phyloP scores from a whole-genome alignment of 169 alveolate species.

The Eimeria acervulina region DNA sequence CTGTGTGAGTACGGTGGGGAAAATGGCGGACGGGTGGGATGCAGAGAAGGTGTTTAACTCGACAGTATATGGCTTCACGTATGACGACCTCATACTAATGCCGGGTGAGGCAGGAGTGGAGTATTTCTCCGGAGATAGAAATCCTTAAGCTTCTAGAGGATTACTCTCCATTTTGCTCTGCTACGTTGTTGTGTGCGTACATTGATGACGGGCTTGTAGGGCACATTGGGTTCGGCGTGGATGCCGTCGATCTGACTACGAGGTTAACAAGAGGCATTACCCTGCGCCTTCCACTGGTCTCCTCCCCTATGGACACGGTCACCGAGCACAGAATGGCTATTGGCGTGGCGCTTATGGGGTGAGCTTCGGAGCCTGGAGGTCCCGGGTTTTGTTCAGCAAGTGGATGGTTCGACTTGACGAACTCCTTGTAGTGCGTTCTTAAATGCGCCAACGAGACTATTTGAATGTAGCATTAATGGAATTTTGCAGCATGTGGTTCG shows the following conservation, averaged over 20 bases:
- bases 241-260: slow-evolving; percentile 89
- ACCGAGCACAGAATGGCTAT: slow-evolving; percentile 97
- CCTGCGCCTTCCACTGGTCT: slow-evolving; percentile 93
- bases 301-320: slow-evolving; percentile 97
- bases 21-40: slow-evolving; percentile 86
- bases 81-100: slow-evolving; percentile 94
- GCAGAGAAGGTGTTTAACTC: slow-evolving; percentile 84
- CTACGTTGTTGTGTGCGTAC: not conserved
- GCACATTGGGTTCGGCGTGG: slow-evolving; percentile 90
- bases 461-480: not conserved
- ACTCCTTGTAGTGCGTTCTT: not conserved
- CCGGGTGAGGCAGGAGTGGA: slow-evolving; percentile 89
- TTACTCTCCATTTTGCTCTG: not conserved
- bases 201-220: slow-evolving; percentile 76
- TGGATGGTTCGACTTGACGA: not conserved
- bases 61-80: slow-evolving; percentile 89
- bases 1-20: not conserved
- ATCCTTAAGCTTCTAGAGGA: too few species aligned
- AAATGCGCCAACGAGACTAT: not conserved
- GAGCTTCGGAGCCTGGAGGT: not conserved
- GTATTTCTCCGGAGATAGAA: not conserved
- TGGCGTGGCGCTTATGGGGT: slow-evolving; percentile 94
- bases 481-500: not conserved
- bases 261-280: slow-evolving; percentile 90
- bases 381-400: not conserved